Percentiles rank a stretch among this genome's conserved stretches.
These are phyloP conservation scores for Iris macrosiphon DNA, from an alignment of 106 monocot genomes.

Conservation along the genomic window DNA sequence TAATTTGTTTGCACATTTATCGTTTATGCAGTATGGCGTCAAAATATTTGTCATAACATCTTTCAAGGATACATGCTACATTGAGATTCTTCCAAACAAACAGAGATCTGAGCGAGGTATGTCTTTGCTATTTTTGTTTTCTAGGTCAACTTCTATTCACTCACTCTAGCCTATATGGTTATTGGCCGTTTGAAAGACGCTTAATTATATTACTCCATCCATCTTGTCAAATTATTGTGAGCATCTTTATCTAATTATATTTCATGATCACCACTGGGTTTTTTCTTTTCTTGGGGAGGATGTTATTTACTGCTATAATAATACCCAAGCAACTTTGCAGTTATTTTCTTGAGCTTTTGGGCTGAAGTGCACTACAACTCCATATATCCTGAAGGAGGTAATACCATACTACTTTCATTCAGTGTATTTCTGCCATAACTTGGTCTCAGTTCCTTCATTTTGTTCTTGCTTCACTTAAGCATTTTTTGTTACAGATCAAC, in stretches of 20 bases:
- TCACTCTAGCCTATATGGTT: too few relatives aligned
- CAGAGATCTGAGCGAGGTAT: constrained; percentile 81
- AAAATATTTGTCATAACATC: constrained; percentile 95
- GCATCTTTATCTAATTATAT: too few relatives aligned
- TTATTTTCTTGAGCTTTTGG: constrained; percentile 82
- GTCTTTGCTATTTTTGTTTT: not conserved
- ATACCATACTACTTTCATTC: too few relatives aligned
- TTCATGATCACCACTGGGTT: too few relatives aligned
- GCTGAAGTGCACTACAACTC: constrained; percentile 89
- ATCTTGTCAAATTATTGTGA: too few relatives aligned
- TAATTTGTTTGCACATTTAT: not conserved
- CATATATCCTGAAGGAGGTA: constrained; percentile 73
- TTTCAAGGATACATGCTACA: constrained; percentile 92
- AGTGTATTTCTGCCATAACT: not conserved
- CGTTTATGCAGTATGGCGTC: constrained; percentile 68
- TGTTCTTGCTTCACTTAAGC: too few relatives aligned
- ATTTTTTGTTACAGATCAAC: constrained; percentile 33
- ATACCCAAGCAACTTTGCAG: too few relatives aligned
- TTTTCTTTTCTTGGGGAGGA: too few relatives aligned
- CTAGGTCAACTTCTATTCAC: too few relatives aligned
- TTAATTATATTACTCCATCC: too few relatives aligned
- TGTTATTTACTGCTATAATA: too few relatives aligned
- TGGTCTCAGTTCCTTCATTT: not conserved
- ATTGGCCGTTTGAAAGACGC: too few relatives aligned
- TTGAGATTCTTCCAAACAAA: constrained; percentile 70